Conservation (phyloP, 345 rosid species). For the Atalantia buxifolia region DNA sequence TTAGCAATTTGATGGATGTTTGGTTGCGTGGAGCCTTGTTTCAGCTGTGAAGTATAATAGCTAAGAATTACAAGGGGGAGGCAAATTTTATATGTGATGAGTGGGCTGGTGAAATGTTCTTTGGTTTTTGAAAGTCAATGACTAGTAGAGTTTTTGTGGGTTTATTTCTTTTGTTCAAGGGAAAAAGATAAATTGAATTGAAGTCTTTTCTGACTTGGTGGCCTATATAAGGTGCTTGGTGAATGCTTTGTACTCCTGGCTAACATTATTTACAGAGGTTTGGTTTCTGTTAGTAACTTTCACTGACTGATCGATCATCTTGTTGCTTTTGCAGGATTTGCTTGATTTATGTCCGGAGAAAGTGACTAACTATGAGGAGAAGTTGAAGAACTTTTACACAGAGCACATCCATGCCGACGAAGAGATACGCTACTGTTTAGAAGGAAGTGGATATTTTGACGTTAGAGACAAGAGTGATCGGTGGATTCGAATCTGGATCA, state of each 20-base stretch:
- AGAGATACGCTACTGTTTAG: slow-evolving; percentile 84
- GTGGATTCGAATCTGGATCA: slow-evolving; percentile 79
- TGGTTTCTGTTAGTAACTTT: background rate
- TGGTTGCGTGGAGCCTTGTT: background rate
- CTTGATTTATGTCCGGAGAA: slow-evolving; percentile 83
- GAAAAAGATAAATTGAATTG: background rate
- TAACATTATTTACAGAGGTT: background rate
- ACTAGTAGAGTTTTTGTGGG: background rate
- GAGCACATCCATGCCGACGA: slow-evolving; percentile 89
- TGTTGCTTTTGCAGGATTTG: slow-evolving; percentile 49
- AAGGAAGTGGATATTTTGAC: slow-evolving; percentile 88
- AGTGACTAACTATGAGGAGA: slow-evolving; percentile 78
- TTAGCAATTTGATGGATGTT: background rate
- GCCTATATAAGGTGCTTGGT: background rate
- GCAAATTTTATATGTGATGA: background rate
- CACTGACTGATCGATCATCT: background rate
- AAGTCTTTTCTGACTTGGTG: background rate
- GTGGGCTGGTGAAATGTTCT: background rate
- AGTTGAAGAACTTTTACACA: slow-evolving; percentile 77
- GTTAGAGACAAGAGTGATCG: slow-evolving; percentile 70
- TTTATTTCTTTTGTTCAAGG: background rate
- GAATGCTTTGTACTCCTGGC: background rate
- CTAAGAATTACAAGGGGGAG: background rate
- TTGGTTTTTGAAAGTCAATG: background rate
- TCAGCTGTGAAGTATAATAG: background rate